Conservation (phyloP, 495 filamentous ascomycete species). For the Podospora conica region DNA sequence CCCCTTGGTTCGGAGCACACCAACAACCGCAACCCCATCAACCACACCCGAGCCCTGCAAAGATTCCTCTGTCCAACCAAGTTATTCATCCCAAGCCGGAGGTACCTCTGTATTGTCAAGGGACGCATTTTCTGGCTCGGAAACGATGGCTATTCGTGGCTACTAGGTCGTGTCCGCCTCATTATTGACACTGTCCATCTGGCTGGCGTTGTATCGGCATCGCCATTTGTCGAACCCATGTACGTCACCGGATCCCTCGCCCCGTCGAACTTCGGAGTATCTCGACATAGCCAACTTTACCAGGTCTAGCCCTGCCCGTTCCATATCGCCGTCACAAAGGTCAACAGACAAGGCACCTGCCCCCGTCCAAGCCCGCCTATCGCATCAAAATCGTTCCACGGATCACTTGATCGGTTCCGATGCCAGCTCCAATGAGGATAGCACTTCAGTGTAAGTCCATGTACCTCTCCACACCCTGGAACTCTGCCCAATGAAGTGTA, state of each 20-base stretch:
- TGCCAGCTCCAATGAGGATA: background rate
- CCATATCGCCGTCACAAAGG: background rate
- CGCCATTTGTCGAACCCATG: background rate
- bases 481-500: too few species aligned
- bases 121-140: background rate
- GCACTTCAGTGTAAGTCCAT: background rate
- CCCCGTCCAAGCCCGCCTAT: background rate
- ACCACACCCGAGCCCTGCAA: too few species aligned
- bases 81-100: background rate
- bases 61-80: background rate
- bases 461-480: background rate
- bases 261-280: background rate
- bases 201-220: background rate
- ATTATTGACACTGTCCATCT: background rate
- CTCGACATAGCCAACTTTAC: background rate
- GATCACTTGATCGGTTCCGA: background rate
- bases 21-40: background rate
- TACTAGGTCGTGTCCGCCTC: background rate
- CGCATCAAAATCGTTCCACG: background rate
- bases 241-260: background rate
- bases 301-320: background rate
- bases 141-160: background rate
- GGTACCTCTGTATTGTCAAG: background rate
- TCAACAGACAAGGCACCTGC: background rate
- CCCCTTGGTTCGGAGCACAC: background rate